Conservation (phyloP, 148 eudicot genomes). For the Selenicereus undatus region DNA sequence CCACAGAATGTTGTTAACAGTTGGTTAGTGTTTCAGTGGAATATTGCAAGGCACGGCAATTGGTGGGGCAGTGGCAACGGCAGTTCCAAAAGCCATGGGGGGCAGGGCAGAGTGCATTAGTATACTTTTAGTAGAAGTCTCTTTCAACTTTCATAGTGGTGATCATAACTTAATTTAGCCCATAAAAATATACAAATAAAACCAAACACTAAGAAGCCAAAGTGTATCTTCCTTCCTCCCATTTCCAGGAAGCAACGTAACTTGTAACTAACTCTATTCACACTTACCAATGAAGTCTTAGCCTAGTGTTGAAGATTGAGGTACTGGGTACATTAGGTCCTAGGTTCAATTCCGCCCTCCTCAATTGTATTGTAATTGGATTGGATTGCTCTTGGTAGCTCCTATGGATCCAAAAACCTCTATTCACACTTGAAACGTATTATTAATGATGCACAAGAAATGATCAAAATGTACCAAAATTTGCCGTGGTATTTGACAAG, state of each 20-base stretch:
- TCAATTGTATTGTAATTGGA: no score
- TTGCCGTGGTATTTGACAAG: no score
- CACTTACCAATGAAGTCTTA: no score
- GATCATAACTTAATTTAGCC: neutral
- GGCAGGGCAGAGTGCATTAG: neutral
- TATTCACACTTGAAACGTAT: no score
- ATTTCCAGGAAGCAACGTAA: neutral
- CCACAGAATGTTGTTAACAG: neutral
- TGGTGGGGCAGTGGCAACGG: neutral
- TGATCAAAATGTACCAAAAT: no score
- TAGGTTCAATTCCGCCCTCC: no score
- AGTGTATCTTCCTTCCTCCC: neutral
- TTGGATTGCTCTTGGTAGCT: no score
- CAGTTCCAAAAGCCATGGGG: neutral
- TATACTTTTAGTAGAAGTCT: neutral
- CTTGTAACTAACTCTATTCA: neutral
- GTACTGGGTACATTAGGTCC: no score
- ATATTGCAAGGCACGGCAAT: neutral
- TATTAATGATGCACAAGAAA: neutral
- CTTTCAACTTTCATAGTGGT: neutral
- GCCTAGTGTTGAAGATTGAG: no score
- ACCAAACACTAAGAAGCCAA: neutral
- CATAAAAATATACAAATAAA: neutral
- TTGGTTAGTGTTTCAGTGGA: neutral
- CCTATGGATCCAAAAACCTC: no score